Evolutionary conservation across 2,329 filamentous ascomycete genomes (phyloP), one percentile per base, ranked within the genome.

Genomic region (Pseudogymnoascus sp.): DNA sequence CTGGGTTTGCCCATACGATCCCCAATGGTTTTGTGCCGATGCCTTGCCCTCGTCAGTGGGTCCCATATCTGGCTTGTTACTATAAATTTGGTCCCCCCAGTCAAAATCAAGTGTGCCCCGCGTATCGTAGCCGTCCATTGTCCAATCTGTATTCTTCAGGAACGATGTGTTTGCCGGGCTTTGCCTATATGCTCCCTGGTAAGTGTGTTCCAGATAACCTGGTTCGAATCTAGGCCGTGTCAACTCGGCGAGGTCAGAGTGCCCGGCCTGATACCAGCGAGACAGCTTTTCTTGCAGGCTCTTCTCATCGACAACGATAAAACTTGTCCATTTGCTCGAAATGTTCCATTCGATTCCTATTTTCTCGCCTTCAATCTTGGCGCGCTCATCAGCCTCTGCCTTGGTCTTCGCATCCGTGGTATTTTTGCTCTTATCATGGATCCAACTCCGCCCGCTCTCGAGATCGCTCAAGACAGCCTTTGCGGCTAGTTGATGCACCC

Each of bases 391-490:
- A 70, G 15, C 78, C 78, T 3, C 77, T 72, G 44, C 81, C 76
- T 59, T 77, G 74, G 4, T 82, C 74, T 40, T 79, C 80, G 17
- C 86, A 70, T 0, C 75, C 69, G 5, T 76, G 74, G 1, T 79
- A 79, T 2, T 75, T 72, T 0, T 71, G 65, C 15, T 80, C 77
- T 64, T 79, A 15, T 85, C 74, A 53, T 74, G 75, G 37, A 88
- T 75, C 86, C 88, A 91, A 11, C 88, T 88, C 23, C 86, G 80
- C 0, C 84, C 83, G 71, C 89, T 82, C 72, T 92, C 88, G 0
- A 92, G 80, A 66, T 91, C 89, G 56, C 83, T 78, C 15, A 88
- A 79, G 1, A 85, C 85, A 71, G 87, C 89, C 62, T 84, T 83
- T 0, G 86, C 87, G 0, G 88, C 88, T 0, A 92, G 83, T 68